Percentiles rank a stretch among this genome's conserved stretches.
phyloP scores from a whole-genome alignment of 176 grass and related monocot genomes.

The Eragrostis nindensis region DNA sequence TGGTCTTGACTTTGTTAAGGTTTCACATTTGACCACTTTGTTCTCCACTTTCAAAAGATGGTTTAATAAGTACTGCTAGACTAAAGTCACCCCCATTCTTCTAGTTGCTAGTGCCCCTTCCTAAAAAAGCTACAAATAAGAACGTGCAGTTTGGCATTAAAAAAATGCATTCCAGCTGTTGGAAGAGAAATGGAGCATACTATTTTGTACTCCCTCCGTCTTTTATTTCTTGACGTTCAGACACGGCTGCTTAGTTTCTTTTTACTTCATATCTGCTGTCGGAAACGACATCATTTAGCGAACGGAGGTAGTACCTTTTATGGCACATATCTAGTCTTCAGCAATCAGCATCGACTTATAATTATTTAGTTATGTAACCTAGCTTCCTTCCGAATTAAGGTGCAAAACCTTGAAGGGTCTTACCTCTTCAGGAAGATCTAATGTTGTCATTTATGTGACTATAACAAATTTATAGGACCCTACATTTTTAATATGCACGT shows the following conservation, averaged over 20 bases:
- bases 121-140: background rate
- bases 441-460: background rate
- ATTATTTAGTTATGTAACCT: background rate
- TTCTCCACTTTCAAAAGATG: background rate
- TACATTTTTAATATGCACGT: background rate
- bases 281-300: too few relatives aligned
- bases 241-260: too few relatives aligned
- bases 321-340: background rate
- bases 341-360: background rate
- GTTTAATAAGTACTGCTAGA: background rate
- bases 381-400: background rate
- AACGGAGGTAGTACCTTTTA: too few relatives aligned
- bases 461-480: background rate
- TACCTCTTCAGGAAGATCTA: slow-evolving; percentile 1
- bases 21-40: background rate
- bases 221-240: too few relatives aligned
- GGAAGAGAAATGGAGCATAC: background rate
- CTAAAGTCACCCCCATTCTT: background rate
- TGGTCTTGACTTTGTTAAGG: background rate
- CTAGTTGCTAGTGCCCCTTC: background rate
- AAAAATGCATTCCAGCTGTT: background rate
- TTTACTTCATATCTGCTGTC: too few relatives aligned
- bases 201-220: too few relatives aligned
- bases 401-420: background rate
- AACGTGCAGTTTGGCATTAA: background rate